Evolutionary conservation across 139 green algal genomes (phyloP), one percentile per base, ranked within the genome.

Genomic region (Picochlorum sp.): DNA sequence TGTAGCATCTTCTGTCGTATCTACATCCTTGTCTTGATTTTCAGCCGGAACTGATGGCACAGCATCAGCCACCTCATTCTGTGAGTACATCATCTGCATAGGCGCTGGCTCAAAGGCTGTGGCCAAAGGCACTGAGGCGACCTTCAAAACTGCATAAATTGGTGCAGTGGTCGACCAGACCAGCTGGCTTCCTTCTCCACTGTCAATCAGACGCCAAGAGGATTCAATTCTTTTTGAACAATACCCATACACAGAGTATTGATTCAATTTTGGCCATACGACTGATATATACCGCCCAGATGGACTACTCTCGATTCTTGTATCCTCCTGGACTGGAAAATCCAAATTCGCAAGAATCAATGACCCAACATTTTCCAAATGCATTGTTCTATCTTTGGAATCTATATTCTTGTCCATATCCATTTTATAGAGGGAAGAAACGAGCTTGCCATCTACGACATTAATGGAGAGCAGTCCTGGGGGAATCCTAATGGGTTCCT

Each of bases 141-240:
- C 14, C 23, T 15, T 67, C 15, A 76, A 62, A 16, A 76, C 52
- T 15, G 69, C 60, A 45, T 76, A 76, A 55, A 72, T 66, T 6
- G 69, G 63, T 34, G 26, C 26, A 18, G 63, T 71, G 16, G 49
- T 63, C 24, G 51, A 58, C 69, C 69, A 76, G 37, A 59, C 69
- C 41, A 76, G 38, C 20, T 49, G 63, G 45, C 57, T 76, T 16
- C 69, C 69, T 1, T 55, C 65, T 38, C 69, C 69, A 56, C 57
- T 30, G 47, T 72, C 70, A 38, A 76, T 57, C 30, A 62, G 45
- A 60, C 72, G 60, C 70, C 70, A 76, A n/a, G 28, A 57, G 11
- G 7, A 54, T 21, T 54, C 47, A 11, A 6, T 21, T 15, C 62
- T 63, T 5, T 38, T 70, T 30, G 69, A 63, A 2, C 60, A 45